Base-by-base conservation (phyloP, 768 basidiomycete genomes). In the Mycena haematopus region DNA sequence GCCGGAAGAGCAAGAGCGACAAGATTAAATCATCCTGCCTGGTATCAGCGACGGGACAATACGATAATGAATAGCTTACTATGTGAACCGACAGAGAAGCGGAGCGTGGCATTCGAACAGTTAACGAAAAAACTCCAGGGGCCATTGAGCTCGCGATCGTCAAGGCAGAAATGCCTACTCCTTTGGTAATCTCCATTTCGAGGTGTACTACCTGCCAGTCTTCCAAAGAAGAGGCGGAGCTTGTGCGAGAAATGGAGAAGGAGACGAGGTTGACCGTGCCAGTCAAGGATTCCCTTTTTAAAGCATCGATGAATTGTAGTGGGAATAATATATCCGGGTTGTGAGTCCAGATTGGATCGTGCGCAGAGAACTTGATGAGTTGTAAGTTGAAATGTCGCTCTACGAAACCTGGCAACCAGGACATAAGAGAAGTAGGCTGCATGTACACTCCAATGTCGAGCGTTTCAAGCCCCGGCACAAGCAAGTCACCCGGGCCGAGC, bases 181-280 rank as follows among this genome's bases (percentile, higher is more conserved):
- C 38, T 11, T 50, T 29, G 38, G 11, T 22, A 44, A 52, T 51
- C 22, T 8, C 14, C n/a, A 59, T 17, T 1, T 52, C 42, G 42
- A 59, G 50, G 15, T 52, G 25, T 11, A 22, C 33, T 1, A 52
- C 27, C 24, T 8, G 58, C 58, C 58, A 59, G 19, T 59, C 50
- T 19, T 52, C 29, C 40, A 59, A 22, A 3, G 27, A 22, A 3
- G 27, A 24, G 15, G 58, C 31, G 1, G 51, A 44, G 22, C 11
- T 14, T 17, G 58, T 24, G 27, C 58, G 58, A 24, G 29, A 59
- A 17, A 59, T 38, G 40, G 58, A 59, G 31, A 59, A 52, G 11
- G 50, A 4, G 7, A 10, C 2, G 40, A 59, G 51, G 22, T 52
- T 14, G 42, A 35, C 45, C 14, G 51, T 10, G 25, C 24, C 15